Base-by-base conservation (phyloP, 495 filamentous ascomycete species). In the Recurvomyces mirabilis region DNA sequence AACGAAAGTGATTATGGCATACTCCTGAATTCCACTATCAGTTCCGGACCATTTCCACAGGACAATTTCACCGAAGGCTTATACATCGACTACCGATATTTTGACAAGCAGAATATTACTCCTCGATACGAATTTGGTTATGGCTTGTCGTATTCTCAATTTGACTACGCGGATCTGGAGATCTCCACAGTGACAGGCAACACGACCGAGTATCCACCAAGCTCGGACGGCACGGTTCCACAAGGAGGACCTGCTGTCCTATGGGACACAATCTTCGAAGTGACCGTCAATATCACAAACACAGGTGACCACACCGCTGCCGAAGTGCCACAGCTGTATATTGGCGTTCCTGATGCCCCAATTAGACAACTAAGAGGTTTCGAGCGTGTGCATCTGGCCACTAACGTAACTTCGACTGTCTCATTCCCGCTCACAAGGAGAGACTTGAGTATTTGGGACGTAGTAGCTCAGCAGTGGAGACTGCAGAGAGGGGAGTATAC, bases 21-120 rank as follows among this genome's bases (percentile, higher is more conserved):
- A 14, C 72, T 86, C 47, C 56, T 95, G 7, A 62, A 93, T 20
- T n/a, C n/a, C n/a, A 85, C 84, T 53, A 59, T 73, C 41, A 72
- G 81, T 19, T 87, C 87, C 60, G 57, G 70, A 13, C 71, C 51
- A 17, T 72, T 79, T 18, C 87, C 87, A 2, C 91, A 98, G 63
- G 63, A 78, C 23, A 69, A 88, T 59, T 94, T 87, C 60, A 70
- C 68, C 17, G 88, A 95, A 55, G 89, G 89, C 26, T 70, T 81
- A 20, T 89, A 91, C 63, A 88, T 94, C 60, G 89, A 96, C 63
- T 96, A 96, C 63, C 82, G 89, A 40, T 67, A 77, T 42, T 83
- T 96, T 34, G 89, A 96, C 68, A 78, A 78, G 60, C 67, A 68
- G 23, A 65, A 77, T 22, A 73, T 81, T 39, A 68, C 75, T 19